Conservation (phyloP, 2,329 filamentous ascomycete genomes). For the Ophiostoma sp. region DNA sequence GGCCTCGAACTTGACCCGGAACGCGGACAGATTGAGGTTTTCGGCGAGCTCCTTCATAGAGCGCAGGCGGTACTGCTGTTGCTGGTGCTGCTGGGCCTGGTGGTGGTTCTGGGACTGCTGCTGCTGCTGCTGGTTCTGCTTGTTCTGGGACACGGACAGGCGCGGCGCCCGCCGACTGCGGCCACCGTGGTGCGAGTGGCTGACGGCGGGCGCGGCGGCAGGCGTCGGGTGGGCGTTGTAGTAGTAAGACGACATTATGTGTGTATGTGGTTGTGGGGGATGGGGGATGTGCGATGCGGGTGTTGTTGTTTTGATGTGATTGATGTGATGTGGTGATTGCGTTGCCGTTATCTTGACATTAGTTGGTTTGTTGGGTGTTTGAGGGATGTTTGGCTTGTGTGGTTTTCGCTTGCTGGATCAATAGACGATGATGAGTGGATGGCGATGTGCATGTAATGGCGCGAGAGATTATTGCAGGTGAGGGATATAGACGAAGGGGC, state of each 20-base stretch:
- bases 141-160: conserved; percentile 73
- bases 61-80: conserved; percentile 68
- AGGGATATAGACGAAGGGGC: too few species aligned
- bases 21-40: conserved; percentile 66
- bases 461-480: background rate
- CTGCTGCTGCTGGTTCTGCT: conserved; percentile 49
- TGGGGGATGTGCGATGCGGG: background rate
- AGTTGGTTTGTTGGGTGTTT: background rate
- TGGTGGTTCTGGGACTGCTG: conserved; percentile 53
- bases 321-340: too few species aligned
- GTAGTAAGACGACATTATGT: conserved; percentile 60
- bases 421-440: background rate
- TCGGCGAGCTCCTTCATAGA: conserved; percentile 83
- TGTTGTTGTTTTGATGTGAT: background rate
- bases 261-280: background rate
- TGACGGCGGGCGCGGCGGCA: conserved; percentile 47
- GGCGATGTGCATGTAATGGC: background rate
- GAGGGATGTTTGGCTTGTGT: background rate
- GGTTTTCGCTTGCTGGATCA: background rate
- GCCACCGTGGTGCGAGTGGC: conserved; percentile 75
- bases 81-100: conserved; percentile 55
- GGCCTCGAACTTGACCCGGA: conserved; percentile 83
- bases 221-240: conserved; percentile 55
- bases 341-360: conserved; percentile 10
- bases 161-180: conserved; percentile 81